Percentiles rank a stretch among this genome's conserved stretches.
These are phyloP conservation scores for Geum urbanum DNA, from an alignment of 306 rosid genomes.

Conservation along the genomic window DNA sequence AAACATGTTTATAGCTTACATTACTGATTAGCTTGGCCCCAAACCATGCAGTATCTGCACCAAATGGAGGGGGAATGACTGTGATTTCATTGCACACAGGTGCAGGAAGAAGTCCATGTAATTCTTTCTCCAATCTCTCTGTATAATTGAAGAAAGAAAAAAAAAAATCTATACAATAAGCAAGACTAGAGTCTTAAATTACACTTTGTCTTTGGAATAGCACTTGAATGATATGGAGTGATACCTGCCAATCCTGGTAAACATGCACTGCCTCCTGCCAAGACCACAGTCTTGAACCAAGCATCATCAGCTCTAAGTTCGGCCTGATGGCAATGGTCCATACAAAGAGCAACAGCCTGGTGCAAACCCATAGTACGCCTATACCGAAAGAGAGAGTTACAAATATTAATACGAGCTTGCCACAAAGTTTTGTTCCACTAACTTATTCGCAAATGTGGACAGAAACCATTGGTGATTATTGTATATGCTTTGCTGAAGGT, in stretches of 20 bases:
- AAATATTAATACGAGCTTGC: neutral
- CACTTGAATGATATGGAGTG: neutral
- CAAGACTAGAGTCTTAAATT: no score
- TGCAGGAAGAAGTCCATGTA: constrained; percentile 54
- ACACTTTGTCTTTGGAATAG: no score
- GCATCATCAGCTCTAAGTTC: constrained; percentile 52
- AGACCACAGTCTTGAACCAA: constrained; percentile 79
- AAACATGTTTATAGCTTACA: constrained; percentile 39
- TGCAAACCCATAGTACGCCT: constrained; percentile 83
- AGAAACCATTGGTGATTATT: neutral
- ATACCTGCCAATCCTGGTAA: constrained; percentile 89
- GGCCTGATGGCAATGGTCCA: constrained; percentile 70
- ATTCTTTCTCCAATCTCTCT: constrained; percentile 74
- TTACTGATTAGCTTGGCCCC: constrained; percentile 81
- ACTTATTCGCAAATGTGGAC: neutral
- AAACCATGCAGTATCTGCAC: constrained; percentile 79
- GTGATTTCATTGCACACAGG: constrained; percentile 45
- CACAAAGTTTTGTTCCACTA: neutral
- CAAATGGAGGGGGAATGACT: constrained; percentile 78
- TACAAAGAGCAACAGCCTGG: constrained; percentile 83
- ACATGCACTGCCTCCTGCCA: constrained; percentile 81
- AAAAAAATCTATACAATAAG: no score
- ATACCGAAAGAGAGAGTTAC: constrained; percentile 17
- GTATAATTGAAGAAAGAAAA: no score
- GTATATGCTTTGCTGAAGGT: neutral